Evolutionary conservation across 495 filamentous ascomycete genomes (phyloP).

Genomic region (Aspergillus coremiiformis): DNA sequence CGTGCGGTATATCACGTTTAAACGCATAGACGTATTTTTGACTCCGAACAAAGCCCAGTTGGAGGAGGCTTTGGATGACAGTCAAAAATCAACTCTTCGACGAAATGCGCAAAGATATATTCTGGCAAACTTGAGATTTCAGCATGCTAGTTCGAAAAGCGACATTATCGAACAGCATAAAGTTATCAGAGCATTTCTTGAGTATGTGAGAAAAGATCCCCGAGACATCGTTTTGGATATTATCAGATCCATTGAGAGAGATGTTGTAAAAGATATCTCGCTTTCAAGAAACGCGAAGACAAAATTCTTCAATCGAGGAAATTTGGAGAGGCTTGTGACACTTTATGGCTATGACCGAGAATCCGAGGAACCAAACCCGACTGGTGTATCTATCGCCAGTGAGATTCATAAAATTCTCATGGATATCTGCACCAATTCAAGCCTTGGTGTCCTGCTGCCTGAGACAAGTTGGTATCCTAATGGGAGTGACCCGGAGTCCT

Average conservation of each 20-base stretch:
- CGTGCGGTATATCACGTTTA: slow-evolving; percentile 63
- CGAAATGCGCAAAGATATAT: slow-evolving; percentile 70
- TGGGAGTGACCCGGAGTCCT: slow-evolving; percentile 49
- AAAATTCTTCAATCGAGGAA: slow-evolving; percentile 61
- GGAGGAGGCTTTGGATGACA: slow-evolving; percentile 47
- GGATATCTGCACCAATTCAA: slow-evolving; percentile 61
- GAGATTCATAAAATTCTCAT: slow-evolving; percentile 65
- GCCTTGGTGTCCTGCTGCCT: slow-evolving; percentile 59
- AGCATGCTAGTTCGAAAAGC: slow-evolving; percentile 60
- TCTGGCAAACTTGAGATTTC: slow-evolving; percentile 62
- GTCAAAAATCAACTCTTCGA: slow-evolving; percentile 60
- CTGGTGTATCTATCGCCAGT: slow-evolving; percentile 42
- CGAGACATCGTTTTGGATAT: slow-evolving; percentile 61
- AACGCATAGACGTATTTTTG: slow-evolving; percentile 53
- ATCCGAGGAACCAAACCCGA: slow-evolving; percentile 29
- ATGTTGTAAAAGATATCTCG: slow-evolving; percentile 61
- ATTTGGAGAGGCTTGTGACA: slow-evolving; percentile 60
- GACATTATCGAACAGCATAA: slow-evolving; percentile 70
- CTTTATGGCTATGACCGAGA: slow-evolving; percentile 58
- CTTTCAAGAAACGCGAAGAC: slow-evolving; percentile 65
- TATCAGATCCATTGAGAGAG: slow-evolving; percentile 53
- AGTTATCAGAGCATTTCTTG: slow-evolving; percentile 58
- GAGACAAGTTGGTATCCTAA: slow-evolving; percentile 67
- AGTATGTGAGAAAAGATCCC: slow-evolving; percentile 64
- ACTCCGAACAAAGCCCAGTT: slow-evolving; percentile 37